Conservation (phyloP, 2,329 filamentous ascomycete genomes). For the Epichloe typhina region DNA sequence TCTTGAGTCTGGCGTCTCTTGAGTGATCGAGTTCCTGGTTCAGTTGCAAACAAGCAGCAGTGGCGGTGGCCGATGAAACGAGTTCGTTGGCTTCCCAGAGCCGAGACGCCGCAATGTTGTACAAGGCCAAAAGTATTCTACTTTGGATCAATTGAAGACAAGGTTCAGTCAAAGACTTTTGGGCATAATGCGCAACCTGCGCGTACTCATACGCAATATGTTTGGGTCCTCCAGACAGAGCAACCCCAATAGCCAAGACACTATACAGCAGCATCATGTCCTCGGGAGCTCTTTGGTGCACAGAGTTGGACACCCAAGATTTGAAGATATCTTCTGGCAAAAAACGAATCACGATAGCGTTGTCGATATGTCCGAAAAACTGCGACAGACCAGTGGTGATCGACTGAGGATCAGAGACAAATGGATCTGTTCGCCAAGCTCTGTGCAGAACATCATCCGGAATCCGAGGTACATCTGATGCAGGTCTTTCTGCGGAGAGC, state of each 20-base stretch:
- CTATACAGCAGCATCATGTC: slow-evolving; percentile 35
- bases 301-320: slow-evolving; percentile 22
- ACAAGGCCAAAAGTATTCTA: slow-evolving; percentile 52
- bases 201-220: slow-evolving; percentile 27
- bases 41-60: slow-evolving; percentile 45
- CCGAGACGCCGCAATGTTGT: slow-evolving; percentile 50
- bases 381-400: slow-evolving; percentile 25
- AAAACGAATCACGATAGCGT: slow-evolving; percentile 27
- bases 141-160: slow-evolving; percentile 52
- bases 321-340: slow-evolving; percentile 27
- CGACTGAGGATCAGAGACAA: slow-evolving; percentile 28
- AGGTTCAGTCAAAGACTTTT: slow-evolving; percentile 16
- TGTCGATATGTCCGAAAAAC: slow-evolving; percentile 30
- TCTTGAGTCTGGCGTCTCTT: slow-evolving; percentile 23
- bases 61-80: slow-evolving; percentile 46
- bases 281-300: slow-evolving; percentile 26
- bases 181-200: slow-evolving; percentile 44
- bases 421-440: slow-evolving; percentile 38
- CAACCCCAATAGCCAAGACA: slow-evolving; percentile 25
- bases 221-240: slow-evolving; percentile 24
- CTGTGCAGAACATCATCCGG: slow-evolving; percentile 34
- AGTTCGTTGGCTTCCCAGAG: slow-evolving; percentile 49
- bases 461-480: slow-evolving; percentile 31
- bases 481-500: slow-evolving; percentile 22
- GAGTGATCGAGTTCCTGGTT: slow-evolving; percentile 46